Conservation (phyloP, 148 eudicot genomes). For the Chenopodium formosanum region DNA sequence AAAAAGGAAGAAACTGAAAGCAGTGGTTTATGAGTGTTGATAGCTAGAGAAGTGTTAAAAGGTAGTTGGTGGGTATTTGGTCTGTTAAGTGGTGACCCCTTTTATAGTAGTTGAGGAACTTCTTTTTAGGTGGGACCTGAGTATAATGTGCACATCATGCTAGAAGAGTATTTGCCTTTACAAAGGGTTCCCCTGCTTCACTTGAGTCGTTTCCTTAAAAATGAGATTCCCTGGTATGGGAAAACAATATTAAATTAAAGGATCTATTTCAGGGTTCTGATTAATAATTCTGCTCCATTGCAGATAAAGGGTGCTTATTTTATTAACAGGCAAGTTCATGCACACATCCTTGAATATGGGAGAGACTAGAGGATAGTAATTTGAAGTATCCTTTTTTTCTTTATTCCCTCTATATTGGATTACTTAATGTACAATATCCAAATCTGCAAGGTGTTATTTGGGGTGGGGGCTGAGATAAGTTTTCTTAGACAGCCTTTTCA, state of each 20-base stretch:
- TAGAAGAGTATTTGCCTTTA: slow-evolving; percentile 3
- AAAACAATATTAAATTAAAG: slow-evolving; percentile 9
- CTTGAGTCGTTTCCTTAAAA: slow-evolving; percentile 40
- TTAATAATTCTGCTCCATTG: not conserved
- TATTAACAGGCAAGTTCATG: slow-evolving; percentile 16
- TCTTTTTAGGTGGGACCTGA: slow-evolving; percentile 25
- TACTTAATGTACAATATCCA: slow-evolving; percentile 21
- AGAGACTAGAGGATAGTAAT: not conserved
- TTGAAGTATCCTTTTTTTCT: slow-evolving; percentile 13
- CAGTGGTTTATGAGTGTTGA: not conserved
- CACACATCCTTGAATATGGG: slow-evolving; percentile 17
- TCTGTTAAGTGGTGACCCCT: slow-evolving; percentile 23
- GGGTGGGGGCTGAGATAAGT: slow-evolving; percentile 5
- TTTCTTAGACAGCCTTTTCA: not conserved
- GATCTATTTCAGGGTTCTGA: slow-evolving; percentile 4
- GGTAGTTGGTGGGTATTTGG: slow-evolving; percentile 20
- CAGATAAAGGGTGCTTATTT: not conserved
- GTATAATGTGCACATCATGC: slow-evolving; percentile 42
- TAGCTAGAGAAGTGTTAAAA: slow-evolving; percentile 16
- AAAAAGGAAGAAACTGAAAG: not conserved
- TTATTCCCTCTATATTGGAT: slow-evolving; percentile 22
- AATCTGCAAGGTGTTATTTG: slow-evolving; percentile 13
- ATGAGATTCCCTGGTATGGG: slow-evolving; percentile 36
- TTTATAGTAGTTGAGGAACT: slow-evolving; percentile 25
- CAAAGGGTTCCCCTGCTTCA: slow-evolving; percentile 12